Evolutionary conservation across 306 rosid genomes (phyloP).

Genomic region (Begonia loranthoides): DNA sequence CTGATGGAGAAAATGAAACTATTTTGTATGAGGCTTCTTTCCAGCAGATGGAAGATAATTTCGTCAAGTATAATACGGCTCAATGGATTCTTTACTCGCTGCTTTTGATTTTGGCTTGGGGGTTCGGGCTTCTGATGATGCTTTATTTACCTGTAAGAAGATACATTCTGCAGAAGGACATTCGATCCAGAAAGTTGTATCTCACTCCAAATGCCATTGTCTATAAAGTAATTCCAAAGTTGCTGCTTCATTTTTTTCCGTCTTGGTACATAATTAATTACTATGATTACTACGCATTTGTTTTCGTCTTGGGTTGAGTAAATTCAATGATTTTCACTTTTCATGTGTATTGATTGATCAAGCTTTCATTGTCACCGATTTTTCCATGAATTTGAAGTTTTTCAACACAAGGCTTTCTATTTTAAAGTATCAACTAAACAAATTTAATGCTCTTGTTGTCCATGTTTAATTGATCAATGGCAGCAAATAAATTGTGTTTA

Average conservation of each 20-base stretch:
- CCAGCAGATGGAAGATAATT: conserved; percentile 52
- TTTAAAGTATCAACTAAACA: too few species aligned
- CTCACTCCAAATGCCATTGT: conserved; percentile 73
- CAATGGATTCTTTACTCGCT: conserved; percentile 71
- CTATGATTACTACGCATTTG: too few species aligned
- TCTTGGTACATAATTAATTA: neutral
- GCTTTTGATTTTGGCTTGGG: conserved; percentile 70
- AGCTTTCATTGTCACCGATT: too few species aligned
- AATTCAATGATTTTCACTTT: too few species aligned
- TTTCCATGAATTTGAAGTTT: too few species aligned
- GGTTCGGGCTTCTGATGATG: conserved; percentile 73
- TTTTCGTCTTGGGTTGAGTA: too few species aligned
- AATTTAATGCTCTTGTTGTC: too few species aligned
- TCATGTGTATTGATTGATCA: too few species aligned
- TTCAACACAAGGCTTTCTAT: too few species aligned
- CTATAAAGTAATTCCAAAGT: conserved; percentile 36
- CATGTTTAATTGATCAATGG: too few species aligned
- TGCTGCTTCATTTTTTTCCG: neutral
- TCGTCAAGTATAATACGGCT: conserved; percentile 49
- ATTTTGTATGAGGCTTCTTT: conserved; percentile 66
- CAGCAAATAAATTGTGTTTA: neutral
- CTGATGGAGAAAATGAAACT: conserved; percentile 24
- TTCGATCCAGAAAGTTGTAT: conserved; percentile 55
- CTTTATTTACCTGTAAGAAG: conserved; percentile 64
- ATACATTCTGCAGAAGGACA: conserved; percentile 51